phyloP scores from a whole-genome alignment of 1,284 basidiomycete species.

The Puccinia triticina region DNA sequence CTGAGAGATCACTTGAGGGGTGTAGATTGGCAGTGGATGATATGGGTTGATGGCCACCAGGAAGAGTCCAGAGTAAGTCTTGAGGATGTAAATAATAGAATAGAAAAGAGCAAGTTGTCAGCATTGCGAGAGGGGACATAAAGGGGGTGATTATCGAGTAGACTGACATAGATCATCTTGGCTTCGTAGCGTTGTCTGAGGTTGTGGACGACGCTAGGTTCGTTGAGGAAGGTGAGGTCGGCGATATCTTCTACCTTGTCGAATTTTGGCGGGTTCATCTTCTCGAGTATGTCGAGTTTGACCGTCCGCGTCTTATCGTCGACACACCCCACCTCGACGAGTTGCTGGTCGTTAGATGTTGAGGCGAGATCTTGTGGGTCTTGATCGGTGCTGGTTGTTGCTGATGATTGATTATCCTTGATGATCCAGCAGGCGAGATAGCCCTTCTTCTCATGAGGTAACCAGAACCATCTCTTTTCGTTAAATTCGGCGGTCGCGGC shows the following conservation, averaged over 20 bases:
- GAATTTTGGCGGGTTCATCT: slow-evolving; percentile 90
- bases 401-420: slow-evolving; percentile 64
- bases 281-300: slow-evolving; percentile 54
- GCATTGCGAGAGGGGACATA: not conserved
- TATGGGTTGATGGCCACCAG: slow-evolving; percentile 99
- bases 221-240: slow-evolving; percentile 95
- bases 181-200: slow-evolving; percentile 86
- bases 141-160: slow-evolving; percentile 37
- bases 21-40: slow-evolving; percentile 87
- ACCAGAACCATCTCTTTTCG: slow-evolving; percentile 97
- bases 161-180: slow-evolving; percentile 88
- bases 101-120: slow-evolving; percentile 3
- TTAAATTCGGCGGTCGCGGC: slow-evolving; percentile 91
- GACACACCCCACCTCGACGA: slow-evolving; percentile 72
- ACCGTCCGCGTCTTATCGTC: slow-evolving; percentile 49
- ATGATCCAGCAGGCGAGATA: slow-evolving; percentile 89
- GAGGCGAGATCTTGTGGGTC: slow-evolving; percentile 67
- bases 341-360: slow-evolving; percentile 64
- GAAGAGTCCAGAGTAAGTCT: slow-evolving; percentile 96
- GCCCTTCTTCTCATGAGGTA: slow-evolving; percentile 83
- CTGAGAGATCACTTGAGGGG: slow-evolving; percentile 72
- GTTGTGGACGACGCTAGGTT: slow-evolving; percentile 98
- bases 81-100: slow-evolving; percentile 23
- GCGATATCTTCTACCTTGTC: slow-evolving; percentile 98
- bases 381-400: slow-evolving; percentile 23